Percentiles rank a stretch among this genome's conserved stretches.
Evolutionary conservation across 192 early-diverging fungal species (phyloP).

Genomic region (Backusella australiensis): DNA sequence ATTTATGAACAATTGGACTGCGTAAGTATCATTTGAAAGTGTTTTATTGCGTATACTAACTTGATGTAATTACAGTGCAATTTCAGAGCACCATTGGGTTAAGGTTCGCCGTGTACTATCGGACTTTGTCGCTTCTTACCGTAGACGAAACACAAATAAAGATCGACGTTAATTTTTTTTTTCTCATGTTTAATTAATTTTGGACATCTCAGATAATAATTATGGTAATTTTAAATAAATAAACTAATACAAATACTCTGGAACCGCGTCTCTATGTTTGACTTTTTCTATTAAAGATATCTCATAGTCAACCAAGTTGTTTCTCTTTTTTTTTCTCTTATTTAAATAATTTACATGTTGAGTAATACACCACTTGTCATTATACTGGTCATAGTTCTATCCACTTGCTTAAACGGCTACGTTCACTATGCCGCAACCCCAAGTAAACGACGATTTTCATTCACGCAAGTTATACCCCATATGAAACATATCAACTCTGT

Average conservation of each 20-base stretch:
- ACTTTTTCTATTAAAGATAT: not conserved
- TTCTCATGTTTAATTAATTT: not conserved
- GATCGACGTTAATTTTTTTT: not conserved
- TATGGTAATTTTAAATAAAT: not conserved
- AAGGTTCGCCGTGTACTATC: constrained; percentile 51
- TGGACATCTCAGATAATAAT: not conserved
- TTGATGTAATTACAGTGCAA: constrained; percentile 38
- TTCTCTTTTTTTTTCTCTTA: not conserved
- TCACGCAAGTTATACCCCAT: not conserved
- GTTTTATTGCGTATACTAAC: not conserved
- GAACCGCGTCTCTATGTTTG: not conserved
- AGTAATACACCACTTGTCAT: not conserved
- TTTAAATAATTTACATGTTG: not conserved
- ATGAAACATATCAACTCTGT: not conserved
- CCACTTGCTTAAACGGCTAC: not conserved
- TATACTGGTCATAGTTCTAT: not conserved
- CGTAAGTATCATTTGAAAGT: constrained; percentile 41
- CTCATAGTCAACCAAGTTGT: not conserved
- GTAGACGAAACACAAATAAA: constrained; percentile 46
- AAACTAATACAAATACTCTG: not conserved
- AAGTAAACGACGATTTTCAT: not conserved
- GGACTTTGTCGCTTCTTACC: constrained; percentile 57
- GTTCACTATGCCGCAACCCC: not conserved
- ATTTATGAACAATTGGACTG: constrained; percentile 50
- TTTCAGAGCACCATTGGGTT: constrained; percentile 47